These are phyloP conservation scores for Sungouiella thailandica DNA, from an alignment of 805 yeast species.

Conservation along the genomic window DNA sequence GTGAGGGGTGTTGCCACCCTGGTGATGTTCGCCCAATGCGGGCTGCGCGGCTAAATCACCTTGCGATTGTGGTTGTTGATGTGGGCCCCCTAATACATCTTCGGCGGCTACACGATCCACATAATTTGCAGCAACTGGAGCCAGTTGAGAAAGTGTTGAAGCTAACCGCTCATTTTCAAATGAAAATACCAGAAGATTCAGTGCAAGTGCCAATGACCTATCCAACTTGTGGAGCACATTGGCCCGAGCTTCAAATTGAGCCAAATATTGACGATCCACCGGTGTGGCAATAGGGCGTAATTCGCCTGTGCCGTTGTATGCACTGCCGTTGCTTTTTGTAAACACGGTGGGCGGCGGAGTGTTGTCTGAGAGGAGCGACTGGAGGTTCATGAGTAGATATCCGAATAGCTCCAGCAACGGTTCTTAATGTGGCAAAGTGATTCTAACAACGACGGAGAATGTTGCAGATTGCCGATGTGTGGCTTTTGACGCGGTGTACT, in stretches of 20 bases:
- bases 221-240: slow-evolving; percentile 13
- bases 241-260: slow-evolving; percentile 10
- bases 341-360: slow-evolving; percentile 7
- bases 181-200: slow-evolving; percentile 16
- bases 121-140: slow-evolving; percentile 25
- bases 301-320: slow-evolving; percentile 1
- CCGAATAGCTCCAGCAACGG: too few relatives aligned
- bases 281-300: background rate
- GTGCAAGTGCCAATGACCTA: slow-evolving; percentile 8
- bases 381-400: slow-evolving; percentile 17
- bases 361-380: slow-evolving; percentile 14
- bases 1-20: too few relatives aligned
- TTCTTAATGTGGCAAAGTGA: too few relatives aligned
- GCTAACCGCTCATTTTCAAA: slow-evolving; percentile 9
- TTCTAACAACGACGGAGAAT: too few relatives aligned
- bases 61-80: too few relatives aligned
- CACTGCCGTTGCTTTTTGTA: slow-evolving; percentile 1
- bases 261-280: slow-evolving; percentile 6
- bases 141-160: slow-evolving; percentile 14
- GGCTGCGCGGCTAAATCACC: slow-evolving; percentile 1
- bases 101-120: slow-evolving; percentile 34
- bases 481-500: too few relatives aligned
- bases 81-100: slow-evolving; percentile 23
- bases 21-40: slow-evolving; percentile 4
- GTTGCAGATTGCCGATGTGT: too few relatives aligned